Percentiles rank a stretch among this genome's conserved stretches.
Evolutionary conservation across 345 rosid species (phyloP).

Genomic region (Citrus glauca): DNA sequence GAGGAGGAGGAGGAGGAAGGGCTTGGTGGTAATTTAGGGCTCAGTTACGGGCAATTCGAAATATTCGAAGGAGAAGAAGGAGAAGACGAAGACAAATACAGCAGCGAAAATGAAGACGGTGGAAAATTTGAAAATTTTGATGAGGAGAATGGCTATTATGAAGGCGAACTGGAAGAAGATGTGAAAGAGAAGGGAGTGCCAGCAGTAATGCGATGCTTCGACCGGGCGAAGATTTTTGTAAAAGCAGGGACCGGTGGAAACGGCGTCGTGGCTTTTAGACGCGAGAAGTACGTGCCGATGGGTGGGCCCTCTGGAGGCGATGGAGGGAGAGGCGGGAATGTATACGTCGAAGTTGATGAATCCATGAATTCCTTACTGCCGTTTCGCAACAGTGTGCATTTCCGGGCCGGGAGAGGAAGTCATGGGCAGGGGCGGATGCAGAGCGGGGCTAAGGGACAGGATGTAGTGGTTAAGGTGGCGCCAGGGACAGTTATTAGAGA

Average conservation of each 20-base stretch:
- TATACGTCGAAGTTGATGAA: conserved; percentile 69
- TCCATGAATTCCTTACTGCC: conserved; percentile 85
- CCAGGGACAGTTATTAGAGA: conserved; percentile 80
- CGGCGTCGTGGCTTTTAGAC: conserved; percentile 85
- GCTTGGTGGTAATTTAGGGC: conserved; percentile 22
- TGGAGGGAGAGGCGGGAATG: conserved; percentile 94
- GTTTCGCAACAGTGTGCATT: conserved; percentile 80
- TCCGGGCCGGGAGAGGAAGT: conserved; percentile 70
- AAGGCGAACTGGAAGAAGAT: conserved; percentile 9
- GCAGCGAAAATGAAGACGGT: conserved; percentile 24
- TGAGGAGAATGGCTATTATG: conserved; percentile 15
- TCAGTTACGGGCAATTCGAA: conserved; percentile 34
- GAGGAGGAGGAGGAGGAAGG: conserved; percentile 17
- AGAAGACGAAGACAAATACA: conserved; percentile 32
- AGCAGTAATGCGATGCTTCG: conserved; percentile 94
- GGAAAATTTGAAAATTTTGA: conserved; percentile 28
- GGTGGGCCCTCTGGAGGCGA: conserved; percentile 98
- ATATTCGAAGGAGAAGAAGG: conserved; percentile 43
- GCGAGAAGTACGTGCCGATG: conserved; percentile 79
- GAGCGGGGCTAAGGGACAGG: conserved; percentile 78
- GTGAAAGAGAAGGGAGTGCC: conserved; percentile 89
- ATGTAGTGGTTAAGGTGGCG: conserved; percentile 78
- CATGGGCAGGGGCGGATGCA: conserved; percentile 77
- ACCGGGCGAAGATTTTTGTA: conserved; percentile 70
- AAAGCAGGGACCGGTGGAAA: conserved; percentile 92